phyloP scores from a whole-genome alignment of 306 rosid genomes.

The Malus asiatica region DNA sequence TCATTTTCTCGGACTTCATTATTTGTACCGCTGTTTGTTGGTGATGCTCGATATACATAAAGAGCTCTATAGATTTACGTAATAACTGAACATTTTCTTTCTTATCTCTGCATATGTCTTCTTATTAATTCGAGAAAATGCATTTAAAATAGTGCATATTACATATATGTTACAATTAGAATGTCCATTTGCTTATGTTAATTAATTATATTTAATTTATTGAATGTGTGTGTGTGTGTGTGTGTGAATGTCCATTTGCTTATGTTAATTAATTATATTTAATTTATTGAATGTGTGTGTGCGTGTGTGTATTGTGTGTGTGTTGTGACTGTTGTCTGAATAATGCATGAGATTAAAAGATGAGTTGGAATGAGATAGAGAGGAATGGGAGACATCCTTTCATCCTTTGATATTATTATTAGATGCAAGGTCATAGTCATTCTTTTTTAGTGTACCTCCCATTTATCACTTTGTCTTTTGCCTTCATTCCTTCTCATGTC shows the following conservation, averaged over 20 bases:
- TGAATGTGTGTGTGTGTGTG: neutral
- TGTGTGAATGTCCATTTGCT: no score
- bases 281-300: no score
- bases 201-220: no score
- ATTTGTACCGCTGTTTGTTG: neutral
- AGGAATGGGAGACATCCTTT: neutral
- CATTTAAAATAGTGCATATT: no score
- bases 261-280: no score
- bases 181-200: no score
- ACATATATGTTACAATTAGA: no score
- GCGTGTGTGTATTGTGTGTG: neutral
- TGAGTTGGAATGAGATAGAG: neutral
- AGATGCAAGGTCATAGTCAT: conserved; percentile 79
- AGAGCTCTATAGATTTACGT: neutral
- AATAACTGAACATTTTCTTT: neutral
- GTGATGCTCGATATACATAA: neutral
- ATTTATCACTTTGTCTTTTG: conserved; percentile 94
- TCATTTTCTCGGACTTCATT: neutral
- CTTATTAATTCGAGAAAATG: no score
- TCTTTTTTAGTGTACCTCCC: conserved; percentile 82
- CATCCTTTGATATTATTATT: conserved; percentile 53
- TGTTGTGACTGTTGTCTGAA: neutral
- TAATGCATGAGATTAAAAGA: neutral
- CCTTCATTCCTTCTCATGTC: conserved; percentile 79
- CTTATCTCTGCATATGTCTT: neutral